Percentiles rank a stretch among this genome's conserved stretches.
Conservation (phyloP, 1,284 basidiomycete species). For the Pisolithus thermaeus region DNA sequence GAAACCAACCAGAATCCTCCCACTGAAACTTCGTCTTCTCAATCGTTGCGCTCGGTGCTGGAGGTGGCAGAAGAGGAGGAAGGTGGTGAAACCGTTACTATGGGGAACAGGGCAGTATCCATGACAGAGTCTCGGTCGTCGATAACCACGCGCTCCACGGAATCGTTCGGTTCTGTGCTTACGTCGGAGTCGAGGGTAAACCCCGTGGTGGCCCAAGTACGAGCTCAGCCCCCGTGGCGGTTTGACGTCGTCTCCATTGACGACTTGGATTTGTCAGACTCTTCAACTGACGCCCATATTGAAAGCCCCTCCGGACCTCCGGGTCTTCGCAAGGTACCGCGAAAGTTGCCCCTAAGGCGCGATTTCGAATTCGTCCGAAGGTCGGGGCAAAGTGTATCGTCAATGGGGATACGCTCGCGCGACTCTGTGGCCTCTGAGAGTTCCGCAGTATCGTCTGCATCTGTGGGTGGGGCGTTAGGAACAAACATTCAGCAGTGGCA, state of each 20-base stretch:
- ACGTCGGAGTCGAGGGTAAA: constrained; percentile 29
- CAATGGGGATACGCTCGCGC: constrained; percentile 63
- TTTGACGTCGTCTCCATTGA: constrained; percentile 72
- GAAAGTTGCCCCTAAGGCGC: constrained; percentile 61
- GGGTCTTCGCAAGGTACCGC: constrained; percentile 49
- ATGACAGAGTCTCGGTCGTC: constrained; percentile 19
- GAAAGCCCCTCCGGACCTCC: constrained; percentile 36
- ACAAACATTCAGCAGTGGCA: constrained; percentile 72
- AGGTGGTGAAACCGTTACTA: constrained; percentile 9
- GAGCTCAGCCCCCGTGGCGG: constrained; percentile 40
- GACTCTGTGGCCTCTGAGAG: constrained; percentile 44
- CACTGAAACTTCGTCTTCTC: constrained; percentile 8
- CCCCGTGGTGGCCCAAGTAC: constrained; percentile 35
- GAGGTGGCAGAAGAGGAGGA: constrained; percentile 30
- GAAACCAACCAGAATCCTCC: constrained; percentile 1
- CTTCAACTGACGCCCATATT: constrained; percentile 43
- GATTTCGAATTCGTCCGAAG: constrained; percentile 73
- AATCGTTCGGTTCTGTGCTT: constrained; percentile 47
- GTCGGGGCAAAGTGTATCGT: constrained; percentile 65
- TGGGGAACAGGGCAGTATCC: constrained; percentile 13
- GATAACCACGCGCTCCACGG: constrained; percentile 39
- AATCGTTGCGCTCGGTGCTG: constrained; percentile 26
- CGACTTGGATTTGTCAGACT: constrained; percentile 68
- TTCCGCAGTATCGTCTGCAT: constrained; percentile 44
- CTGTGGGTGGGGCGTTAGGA: constrained; percentile 39